Evolutionary conservation across 345 rosid species (phyloP).

Genomic region (Corymbia maculata): DNA sequence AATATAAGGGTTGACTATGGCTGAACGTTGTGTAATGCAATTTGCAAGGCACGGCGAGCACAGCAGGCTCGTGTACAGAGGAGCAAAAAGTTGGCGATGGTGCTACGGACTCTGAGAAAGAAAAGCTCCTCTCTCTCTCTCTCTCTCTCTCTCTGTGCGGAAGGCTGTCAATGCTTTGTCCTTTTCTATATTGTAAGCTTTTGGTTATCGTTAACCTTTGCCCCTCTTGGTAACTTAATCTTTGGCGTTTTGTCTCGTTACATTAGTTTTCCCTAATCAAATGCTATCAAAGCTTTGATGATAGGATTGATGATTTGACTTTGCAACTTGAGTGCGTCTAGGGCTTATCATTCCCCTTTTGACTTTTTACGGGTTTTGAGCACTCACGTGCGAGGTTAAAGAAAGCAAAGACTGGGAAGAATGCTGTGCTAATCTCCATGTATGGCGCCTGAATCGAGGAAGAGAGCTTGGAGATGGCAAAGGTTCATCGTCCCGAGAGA

Average conservation of each 20-base stretch:
- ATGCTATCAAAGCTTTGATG: neutral
- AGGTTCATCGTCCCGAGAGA: neutral
- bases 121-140: neutral
- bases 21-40: neutral
- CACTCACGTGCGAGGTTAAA: neutral
- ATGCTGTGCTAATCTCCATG: neutral
- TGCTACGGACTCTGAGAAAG: neutral
- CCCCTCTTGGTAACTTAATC: neutral
- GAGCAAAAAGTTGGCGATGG: neutral
- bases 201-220: neutral
- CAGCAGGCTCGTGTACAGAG: neutral
- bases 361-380: neutral
- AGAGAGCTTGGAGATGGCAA: neutral
- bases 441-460: neutral
- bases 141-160: neutral
- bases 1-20: neutral
- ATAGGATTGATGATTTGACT: neutral
- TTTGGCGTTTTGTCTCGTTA: neutral
- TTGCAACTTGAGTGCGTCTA: neutral
- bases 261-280: neutral
- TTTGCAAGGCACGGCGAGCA: neutral
- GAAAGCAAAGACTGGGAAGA: neutral
- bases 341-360: neutral
- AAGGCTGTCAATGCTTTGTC: neutral
- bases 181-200: neutral